Percentiles rank a stretch among this genome's conserved stretches.
Conservation (phyloP, 108 stramenopile genomes). For the Thalassiosira profunda region DNA sequence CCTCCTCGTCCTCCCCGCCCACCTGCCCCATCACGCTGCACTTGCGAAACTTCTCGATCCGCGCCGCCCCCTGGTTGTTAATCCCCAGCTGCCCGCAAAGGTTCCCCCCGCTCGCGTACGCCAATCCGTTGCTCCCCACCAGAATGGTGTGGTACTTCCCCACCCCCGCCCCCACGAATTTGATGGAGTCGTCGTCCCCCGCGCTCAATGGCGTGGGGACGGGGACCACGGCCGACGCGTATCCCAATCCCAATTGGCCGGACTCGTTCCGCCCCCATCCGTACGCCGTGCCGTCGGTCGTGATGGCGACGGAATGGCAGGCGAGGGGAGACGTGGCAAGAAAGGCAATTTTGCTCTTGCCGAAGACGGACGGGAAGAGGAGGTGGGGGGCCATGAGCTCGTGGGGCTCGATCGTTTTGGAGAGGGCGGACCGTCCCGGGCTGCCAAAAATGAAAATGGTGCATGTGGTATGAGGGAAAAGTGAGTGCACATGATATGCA, state of each 20-base stretch:
- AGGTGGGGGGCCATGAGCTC: slow-evolving; percentile 65
- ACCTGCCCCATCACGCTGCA: slow-evolving; percentile 38
- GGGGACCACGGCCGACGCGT: slow-evolving; percentile 35
- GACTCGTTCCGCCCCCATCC: slow-evolving; percentile 90
- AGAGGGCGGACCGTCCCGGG: slow-evolving; percentile 21
- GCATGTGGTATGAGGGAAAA: slow-evolving; percentile 47
- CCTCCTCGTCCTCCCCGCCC: slow-evolving; percentile 6
- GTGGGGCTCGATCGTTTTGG: slow-evolving; percentile 31
- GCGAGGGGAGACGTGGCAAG: slow-evolving; percentile 68
- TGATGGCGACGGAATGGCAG: slow-evolving; percentile 79
- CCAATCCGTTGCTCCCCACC: slow-evolving; percentile 54
- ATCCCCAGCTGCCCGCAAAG: slow-evolving; percentile 83
- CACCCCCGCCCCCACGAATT: slow-evolving; percentile 67
- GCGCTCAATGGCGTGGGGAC: slow-evolving; percentile 38
- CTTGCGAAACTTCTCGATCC: slow-evolving; percentile 47
- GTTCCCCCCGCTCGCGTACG: slow-evolving; percentile 74
- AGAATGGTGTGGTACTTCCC: slow-evolving; percentile 88
- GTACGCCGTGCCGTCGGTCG: slow-evolving; percentile 60
- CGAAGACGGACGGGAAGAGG: slow-evolving; percentile 41
- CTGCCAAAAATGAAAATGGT: too few species aligned
- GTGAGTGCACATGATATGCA: too few species aligned
- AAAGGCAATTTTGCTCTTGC: slow-evolving; percentile 38
- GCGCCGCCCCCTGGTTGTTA: slow-evolving; percentile 46
- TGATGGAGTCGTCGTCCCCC: slow-evolving; percentile 5
- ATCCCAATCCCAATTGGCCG: slow-evolving; percentile 48